Percentiles rank a stretch among this genome's conserved stretches.
These are phyloP conservation scores for Piromyces finnis DNA, from an alignment of 192 early-diverging fungal genomes.

Conservation along the genomic window DNA sequence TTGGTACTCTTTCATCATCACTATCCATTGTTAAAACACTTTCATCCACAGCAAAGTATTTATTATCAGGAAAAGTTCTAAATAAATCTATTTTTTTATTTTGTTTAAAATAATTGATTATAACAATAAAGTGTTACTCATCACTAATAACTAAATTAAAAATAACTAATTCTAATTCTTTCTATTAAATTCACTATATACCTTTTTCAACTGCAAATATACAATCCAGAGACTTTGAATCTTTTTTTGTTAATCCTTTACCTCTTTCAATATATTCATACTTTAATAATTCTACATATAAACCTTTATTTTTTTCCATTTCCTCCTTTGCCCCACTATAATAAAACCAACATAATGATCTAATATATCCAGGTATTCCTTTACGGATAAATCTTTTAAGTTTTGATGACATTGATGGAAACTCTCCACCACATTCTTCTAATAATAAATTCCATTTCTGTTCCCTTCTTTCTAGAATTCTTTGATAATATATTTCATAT, in stretches of 20 bases:
- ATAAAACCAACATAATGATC: slow-evolving; percentile 48
- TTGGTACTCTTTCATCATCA: background rate
- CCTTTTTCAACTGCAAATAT: background rate
- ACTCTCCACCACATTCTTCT: background rate
- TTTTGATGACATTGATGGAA: background rate
- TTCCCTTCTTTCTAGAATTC: background rate
- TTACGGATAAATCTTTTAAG: slow-evolving; percentile 60
- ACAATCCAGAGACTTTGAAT: background rate
- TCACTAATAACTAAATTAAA: no score
- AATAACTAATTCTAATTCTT: no score
- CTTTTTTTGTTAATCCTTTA: slow-evolving; percentile 12
- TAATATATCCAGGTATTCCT: slow-evolving; percentile 55
- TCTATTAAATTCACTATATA: no score
- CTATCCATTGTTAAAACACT: background rate
- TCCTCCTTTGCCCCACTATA: slow-evolving; percentile 50
- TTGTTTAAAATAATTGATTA: background rate
- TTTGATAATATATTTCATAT: background rate
- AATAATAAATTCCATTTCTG: background rate
- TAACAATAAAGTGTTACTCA: background rate
- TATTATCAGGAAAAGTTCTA: slow-evolving; percentile 61
- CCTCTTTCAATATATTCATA: slow-evolving; percentile 11
- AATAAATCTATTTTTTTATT: slow-evolving; percentile 35
- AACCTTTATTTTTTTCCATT: slow-evolving; percentile 27
- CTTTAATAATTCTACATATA: slow-evolving; percentile 15
- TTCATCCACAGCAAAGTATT: background rate